A percentile compares a stretch with the other conserved stretches of the same genome.
These are phyloP conservation scores for Trichoderma gamsii DNA, from an alignment of 495 filamentous ascomycete species.

Conservation along the genomic window DNA sequence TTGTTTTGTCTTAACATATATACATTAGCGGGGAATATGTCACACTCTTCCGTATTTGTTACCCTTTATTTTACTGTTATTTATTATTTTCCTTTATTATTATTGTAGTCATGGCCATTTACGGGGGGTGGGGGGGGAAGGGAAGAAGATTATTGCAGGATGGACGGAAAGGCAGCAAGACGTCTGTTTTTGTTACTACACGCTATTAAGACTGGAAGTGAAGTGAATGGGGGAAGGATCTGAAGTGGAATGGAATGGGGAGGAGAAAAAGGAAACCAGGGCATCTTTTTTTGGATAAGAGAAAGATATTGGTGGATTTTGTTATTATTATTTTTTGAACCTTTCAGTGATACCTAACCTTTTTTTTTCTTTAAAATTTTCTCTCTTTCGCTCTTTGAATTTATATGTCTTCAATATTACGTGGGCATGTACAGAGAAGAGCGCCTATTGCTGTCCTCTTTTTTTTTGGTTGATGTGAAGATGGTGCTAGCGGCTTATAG, in stretches of 20 bases:
- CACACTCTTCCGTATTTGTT: slow-evolving; percentile 6
- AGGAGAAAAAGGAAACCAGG: not conserved
- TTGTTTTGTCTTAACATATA: not conserved
- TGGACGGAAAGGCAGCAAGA: not conserved
- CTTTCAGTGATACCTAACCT: slow-evolving; percentile 8
- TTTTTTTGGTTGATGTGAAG: not conserved
- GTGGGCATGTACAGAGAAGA: not conserved
- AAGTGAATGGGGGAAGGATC: not conserved
- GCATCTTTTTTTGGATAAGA: slow-evolving; percentile 1
- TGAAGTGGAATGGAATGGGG: not conserved
- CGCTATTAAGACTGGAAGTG: not conserved
- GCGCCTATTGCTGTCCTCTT: not conserved
- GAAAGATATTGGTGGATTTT: slow-evolving; percentile 6
- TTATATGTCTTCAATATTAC: not conserved
- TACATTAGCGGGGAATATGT: slow-evolving; percentile 1
- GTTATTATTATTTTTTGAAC: not conserved
- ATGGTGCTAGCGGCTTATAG: not conserved
- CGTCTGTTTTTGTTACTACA: not conserved
- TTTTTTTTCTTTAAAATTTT: not conserved
- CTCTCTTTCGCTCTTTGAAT: not conserved
- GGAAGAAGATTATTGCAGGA: not conserved
- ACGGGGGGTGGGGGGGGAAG: not conserved
- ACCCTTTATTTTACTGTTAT: not conserved
- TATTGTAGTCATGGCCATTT: not conserved
- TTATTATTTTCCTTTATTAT: not conserved